Conservation (phyloP, 768 basidiomycete genomes). For the Tulasnella sp. region DNA sequence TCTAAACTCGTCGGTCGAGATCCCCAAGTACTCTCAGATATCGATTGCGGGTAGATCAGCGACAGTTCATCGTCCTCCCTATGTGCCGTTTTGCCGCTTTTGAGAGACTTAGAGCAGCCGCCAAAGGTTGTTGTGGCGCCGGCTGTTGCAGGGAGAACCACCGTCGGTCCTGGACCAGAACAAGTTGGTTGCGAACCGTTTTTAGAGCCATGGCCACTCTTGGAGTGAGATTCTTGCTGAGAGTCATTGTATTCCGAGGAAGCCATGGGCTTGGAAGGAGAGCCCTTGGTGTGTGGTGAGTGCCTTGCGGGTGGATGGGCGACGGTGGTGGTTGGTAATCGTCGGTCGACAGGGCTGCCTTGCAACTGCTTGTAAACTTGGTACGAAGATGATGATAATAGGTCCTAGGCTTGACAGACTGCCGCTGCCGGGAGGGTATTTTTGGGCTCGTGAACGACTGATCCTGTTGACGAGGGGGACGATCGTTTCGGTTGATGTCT, state of each 20-base stretch:
- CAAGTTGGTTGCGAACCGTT: background rate
- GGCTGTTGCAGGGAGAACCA: background rate
- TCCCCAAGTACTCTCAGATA: slow-evolving; percentile 19
- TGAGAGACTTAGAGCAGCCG: background rate
- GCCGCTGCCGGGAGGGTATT: too few relatives aligned
- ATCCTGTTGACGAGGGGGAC: too few relatives aligned
- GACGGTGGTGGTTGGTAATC: background rate
- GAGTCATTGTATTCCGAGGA: background rate
- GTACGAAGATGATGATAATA: background rate
- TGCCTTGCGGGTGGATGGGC: background rate
- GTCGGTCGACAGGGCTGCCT: background rate
- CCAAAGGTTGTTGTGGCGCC: background rate
- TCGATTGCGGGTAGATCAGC: slow-evolving; percentile 14
- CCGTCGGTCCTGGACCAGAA: background rate
- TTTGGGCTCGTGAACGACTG: too few relatives aligned
- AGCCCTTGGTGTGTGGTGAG: background rate
- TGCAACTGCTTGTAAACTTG: background rate
- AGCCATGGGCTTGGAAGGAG: background rate
- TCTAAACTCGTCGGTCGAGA: slow-evolving; percentile 16
- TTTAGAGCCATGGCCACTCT: background rate
- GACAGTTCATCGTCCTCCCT: slow-evolving; percentile 23
- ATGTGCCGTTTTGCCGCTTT: background rate
- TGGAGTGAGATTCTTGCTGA: slow-evolving; percentile 24
- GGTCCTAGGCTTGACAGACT: background rate
- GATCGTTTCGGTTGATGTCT: too few relatives aligned